Conservation (phyloP, 2,329 filamentous ascomycete genomes). For the Huntiella bhutanensis region DNA sequence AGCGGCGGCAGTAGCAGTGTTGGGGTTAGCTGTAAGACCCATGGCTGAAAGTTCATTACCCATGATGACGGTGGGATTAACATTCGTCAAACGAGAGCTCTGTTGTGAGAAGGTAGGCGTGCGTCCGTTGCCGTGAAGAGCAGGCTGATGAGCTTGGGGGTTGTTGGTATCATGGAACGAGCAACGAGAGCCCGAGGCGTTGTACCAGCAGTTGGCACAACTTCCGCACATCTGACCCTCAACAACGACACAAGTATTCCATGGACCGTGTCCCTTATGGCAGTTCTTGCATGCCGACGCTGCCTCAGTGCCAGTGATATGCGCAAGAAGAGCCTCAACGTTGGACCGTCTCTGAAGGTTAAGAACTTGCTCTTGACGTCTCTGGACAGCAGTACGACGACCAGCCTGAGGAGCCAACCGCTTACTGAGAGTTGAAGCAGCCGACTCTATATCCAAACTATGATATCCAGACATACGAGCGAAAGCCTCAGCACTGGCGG, state of each 20-base stretch:
- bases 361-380: constrained; percentile 32
- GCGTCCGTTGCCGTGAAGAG: constrained; percentile 9
- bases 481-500: constrained; percentile 26
- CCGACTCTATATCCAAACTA: constrained; percentile 26
- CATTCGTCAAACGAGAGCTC: constrained; percentile 10
- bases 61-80: no score
- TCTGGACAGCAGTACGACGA: constrained; percentile 31
- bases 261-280: constrained; percentile 39
- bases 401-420: constrained; percentile 31
- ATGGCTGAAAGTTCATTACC: no score
- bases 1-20: background rate
- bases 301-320: constrained; percentile 32
- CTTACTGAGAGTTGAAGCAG: constrained; percentile 30
- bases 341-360: constrained; percentile 40
- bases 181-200: constrained; percentile 38
- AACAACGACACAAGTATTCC: constrained; percentile 38
- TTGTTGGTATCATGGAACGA: constrained; percentile 38
- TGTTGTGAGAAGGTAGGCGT: constrained; percentile 7
- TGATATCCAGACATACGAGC: constrained; percentile 29
- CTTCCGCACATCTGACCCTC: constrained; percentile 42
- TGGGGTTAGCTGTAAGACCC: no score
- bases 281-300: constrained; percentile 38
- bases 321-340: constrained; percentile 38
- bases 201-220: constrained; percentile 46
- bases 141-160: constrained; percentile 19